Base-by-base conservation (phyloP, 495 filamentous ascomycete genomes). In the Diplogelasinospora grovesii region DNA sequence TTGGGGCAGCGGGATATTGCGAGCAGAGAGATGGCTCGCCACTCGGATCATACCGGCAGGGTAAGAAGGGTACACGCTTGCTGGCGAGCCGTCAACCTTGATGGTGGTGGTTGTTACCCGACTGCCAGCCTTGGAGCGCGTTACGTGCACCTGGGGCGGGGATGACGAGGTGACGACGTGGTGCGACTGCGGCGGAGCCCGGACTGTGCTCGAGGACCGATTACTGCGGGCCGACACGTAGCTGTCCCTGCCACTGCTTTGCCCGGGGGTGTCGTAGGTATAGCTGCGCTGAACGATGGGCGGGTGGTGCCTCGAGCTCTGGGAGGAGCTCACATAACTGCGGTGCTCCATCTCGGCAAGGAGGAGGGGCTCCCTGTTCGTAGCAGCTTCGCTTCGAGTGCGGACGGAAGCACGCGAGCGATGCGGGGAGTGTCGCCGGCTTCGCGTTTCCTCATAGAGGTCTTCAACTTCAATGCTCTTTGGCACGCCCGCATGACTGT, bases 381-480 rank as follows among this genome's bases (percentile, higher is more conserved):
- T 48, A 0, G 51, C 41, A 9, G 46, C 50, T 31, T 66, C 61
- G 35, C 65, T 68, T 38, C 58, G 56, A 15, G 57, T 53, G 26
- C 64, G 57, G 11, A 48, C 39, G 5, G 48, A 50, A 15, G 50
- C 49, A 3, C 51, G 51, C 6, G 50, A 57, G 22, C 60, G 65
- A 5, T 54, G 57, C 4, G 54, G 53, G 8, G 52, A 48, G n/a
- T 59, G 52, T n/a, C n/a, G n/a, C 4, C 64, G 64, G 13, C 63
- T 59, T 9, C 64, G 43, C 25, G 36, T 14, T n/a, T 60, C 55
- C 20, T 69, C 64, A 20, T 70, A 65, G 41, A 67, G 15, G 41
- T 68, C 52, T 35, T 79, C 65, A 49, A 61, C 15, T 54, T 71
- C 43, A 54, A 72, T 35, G 62, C 48, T 58, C 48, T 40, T 64